Evolutionary conservation across 257 asterid genomes (phyloP).

Genomic region (Oldenlandia corymbosa): DNA sequence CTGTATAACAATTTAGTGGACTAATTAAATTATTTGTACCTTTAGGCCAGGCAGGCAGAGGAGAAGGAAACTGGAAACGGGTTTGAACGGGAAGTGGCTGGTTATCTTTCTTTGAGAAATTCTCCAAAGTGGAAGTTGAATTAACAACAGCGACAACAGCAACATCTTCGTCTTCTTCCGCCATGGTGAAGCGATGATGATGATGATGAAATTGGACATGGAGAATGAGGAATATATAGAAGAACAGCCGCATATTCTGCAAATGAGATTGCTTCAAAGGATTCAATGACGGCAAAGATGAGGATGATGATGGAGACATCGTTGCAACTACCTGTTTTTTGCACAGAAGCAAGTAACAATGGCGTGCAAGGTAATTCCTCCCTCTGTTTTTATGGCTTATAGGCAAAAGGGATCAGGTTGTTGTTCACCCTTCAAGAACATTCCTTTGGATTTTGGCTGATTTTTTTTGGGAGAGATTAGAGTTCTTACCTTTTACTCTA

Average conservation of each 20-base stretch:
- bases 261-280: slow-evolving; percentile 2
- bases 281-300: neutral
- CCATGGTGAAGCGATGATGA: slow-evolving; percentile 28
- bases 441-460: neutral
- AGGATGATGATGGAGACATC: neutral
- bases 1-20: neutral
- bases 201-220: slow-evolving; percentile 12
- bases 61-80: slow-evolving; percentile 56
- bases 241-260: slow-evolving; percentile 27
- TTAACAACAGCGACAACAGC: too few relatives aligned
- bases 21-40: slow-evolving; percentile 48
- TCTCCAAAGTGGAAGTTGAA: slow-evolving; percentile 8
- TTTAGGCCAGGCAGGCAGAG: slow-evolving; percentile 69
- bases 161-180: slow-evolving; percentile 18
- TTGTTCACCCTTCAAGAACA: slow-evolving; percentile 6
- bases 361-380: slow-evolving; percentile 16
- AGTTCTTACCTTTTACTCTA: slow-evolving; percentile 6
- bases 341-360: neutral
- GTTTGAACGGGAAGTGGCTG: slow-evolving; percentile 45
- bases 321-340: neutral
- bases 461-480: neutral
- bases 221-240: slow-evolving; percentile 21
- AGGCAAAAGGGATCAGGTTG: neutral
- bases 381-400: neutral
- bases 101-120: slow-evolving; percentile 27